Conservation (phyloP, 306 rosid genomes). For the Quercus berberidifolia region DNA sequence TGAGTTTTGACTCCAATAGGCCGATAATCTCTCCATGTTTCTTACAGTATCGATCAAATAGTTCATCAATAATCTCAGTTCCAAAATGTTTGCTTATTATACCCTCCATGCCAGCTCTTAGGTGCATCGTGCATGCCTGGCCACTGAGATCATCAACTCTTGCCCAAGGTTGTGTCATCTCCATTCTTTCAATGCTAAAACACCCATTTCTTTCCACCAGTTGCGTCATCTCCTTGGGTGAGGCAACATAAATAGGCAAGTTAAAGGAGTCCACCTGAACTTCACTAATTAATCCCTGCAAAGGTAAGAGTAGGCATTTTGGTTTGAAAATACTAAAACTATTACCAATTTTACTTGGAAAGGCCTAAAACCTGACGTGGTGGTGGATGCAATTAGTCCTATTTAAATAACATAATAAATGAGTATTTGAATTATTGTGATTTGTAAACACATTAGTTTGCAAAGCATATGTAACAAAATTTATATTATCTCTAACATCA, state of each 20-base stretch:
- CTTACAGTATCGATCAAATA: background rate
- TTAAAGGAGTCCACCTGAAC: constrained; percentile 14
- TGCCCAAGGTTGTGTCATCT: background rate
- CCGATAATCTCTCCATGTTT: background rate
- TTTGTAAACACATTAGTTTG: too few species aligned
- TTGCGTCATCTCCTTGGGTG: background rate
- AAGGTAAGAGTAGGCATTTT: background rate
- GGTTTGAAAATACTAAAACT: too few species aligned
- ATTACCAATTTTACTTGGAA: too few species aligned
- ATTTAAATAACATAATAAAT: too few species aligned
- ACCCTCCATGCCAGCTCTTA: background rate
- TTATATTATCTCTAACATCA: too few species aligned
- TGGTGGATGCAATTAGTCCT: too few species aligned
- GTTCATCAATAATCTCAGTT: constrained; percentile 1
- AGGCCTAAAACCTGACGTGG: too few species aligned
- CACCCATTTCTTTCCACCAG: background rate
- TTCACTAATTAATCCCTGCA: constrained; percentile 11
- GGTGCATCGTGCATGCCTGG: background rate
- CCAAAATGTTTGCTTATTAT: constrained; percentile 8
- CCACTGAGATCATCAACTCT: background rate
- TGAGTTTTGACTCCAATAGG: background rate
- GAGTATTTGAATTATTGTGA: too few species aligned
- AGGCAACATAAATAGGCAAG: background rate
- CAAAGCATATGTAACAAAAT: too few species aligned
- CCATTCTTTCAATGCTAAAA: constrained; percentile 17